Percentiles rank a stretch among this genome's conserved stretches.
Conservation (phyloP, 176 grass and related monocot species). For the Lolium multiflorum region DNA sequence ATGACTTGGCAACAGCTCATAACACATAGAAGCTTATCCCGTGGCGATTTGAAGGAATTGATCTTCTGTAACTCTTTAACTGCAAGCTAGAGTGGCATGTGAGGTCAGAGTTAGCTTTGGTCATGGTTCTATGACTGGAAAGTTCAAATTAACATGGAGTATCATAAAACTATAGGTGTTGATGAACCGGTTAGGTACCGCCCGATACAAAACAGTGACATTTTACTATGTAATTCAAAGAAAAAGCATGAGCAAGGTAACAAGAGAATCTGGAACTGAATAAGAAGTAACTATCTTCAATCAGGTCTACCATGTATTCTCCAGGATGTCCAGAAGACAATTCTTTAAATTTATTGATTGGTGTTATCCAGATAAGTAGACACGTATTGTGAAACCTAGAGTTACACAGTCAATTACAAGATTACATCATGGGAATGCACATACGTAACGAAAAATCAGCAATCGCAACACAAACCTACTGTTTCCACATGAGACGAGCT, state of each 20-base stretch:
- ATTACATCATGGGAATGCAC: no score
- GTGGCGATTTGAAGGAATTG: conserved; percentile 78
- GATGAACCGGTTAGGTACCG: neutral
- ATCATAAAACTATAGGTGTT: neutral
- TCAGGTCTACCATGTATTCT: neutral
- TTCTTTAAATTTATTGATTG: neutral
- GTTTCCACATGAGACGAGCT: conserved; percentile 44
- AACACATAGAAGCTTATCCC: conserved; percentile 85
- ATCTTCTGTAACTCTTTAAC: conserved; percentile 97
- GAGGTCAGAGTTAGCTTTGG: neutral
- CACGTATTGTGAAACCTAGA: no score
- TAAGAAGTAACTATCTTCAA: neutral
- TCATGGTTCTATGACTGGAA: neutral
- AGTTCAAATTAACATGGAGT: neutral
- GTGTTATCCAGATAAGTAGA: neutral
- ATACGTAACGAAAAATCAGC: neutral
- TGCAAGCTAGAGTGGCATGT: conserved; percentile 61
- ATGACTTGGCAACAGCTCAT: conserved; percentile 95
- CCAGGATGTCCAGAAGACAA: neutral
- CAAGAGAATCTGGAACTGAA: neutral
- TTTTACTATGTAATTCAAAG: neutral
- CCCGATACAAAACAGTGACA: neutral
- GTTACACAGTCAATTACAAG: no score
- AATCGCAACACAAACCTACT: neutral
- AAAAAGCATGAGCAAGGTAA: neutral